These are phyloP conservation scores for Cordyceps militaris DNA, from an alignment of 2,329 filamentous ascomycete species.

Conservation along the genomic window DNA sequence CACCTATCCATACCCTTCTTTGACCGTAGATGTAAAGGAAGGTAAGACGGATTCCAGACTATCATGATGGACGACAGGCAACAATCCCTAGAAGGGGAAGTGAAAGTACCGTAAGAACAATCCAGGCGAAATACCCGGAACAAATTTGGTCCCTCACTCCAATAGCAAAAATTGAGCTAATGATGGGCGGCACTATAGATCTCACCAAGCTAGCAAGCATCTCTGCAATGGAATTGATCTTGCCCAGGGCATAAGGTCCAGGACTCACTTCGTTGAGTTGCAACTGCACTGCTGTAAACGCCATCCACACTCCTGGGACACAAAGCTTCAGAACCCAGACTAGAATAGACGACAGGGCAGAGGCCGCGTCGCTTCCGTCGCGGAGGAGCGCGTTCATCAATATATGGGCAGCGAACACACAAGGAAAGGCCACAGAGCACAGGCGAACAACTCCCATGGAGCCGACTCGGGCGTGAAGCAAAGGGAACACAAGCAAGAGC, in stretches of 20 bases:
- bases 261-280: background rate
- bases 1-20: no score
- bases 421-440: slow-evolving; percentile 50
- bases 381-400: slow-evolving; percentile 42
- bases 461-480: slow-evolving; percentile 56
- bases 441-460: slow-evolving; percentile 57
- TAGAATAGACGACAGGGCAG: background rate
- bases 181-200: background rate
- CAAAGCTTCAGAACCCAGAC: background rate
- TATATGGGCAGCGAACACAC: slow-evolving; percentile 55
- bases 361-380: background rate
- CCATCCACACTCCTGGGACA: background rate
- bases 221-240: background rate
- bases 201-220: background rate
- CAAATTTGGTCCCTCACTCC: background rate
- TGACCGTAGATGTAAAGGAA: no score
- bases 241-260: background rate
- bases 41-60: no score
- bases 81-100: no score
- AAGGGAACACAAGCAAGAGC: slow-evolving; percentile 64
- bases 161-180: background rate
- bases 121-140: background rate
- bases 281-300: background rate
- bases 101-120: background rate
- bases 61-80: no score